Base-by-base conservation (phyloP, 176 grass and related monocot species). In the Avena sativa region DNA sequence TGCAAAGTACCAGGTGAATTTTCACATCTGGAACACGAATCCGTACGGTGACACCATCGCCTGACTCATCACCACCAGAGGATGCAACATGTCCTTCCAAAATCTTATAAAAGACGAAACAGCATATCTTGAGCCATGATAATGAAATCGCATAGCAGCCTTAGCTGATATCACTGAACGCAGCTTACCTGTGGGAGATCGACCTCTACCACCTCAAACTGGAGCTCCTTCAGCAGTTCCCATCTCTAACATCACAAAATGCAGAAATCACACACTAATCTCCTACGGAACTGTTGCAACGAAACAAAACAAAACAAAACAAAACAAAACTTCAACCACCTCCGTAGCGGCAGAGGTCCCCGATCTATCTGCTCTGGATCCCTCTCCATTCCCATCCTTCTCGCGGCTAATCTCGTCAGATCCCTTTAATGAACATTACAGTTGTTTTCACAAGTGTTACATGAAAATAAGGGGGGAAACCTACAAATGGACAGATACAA, bases 151-250 rank as follows among this genome's bases (percentile, higher is more conserved):
- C 44, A 65, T 59, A 55, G 66, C 17, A 50, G 28, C 13, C 30
- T 32, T 50, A 76, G 23, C 56, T 40, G 59, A 52, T 75, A 85
- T 52, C 52, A 62, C 56, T 55, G 52, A 43, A 75, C 9, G 78
- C 51, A 87, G 53, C 73, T 91, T 91, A 95, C 92, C 88, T 79
- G 70, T 30, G 92, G 93, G 61, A 92, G 51, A 50, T 95, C 88
- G 36, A 91, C 50, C 82, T 98, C 96, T 80, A 86, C 76, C 76
- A 94, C 81, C 86, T 98, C 96, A 88, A 98, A 88, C 3, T 60
- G 86, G 61, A 85, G 61, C 81, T 87, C 87, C 81, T 91, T 89
- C 81, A 84, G 82, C 61, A 86, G 68, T 70, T 85, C 88, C 71
- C 74, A 23, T 65, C 78, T 36, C 96, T 98, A 83, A 89, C 48